Evolutionary conservation across 495 filamentous ascomycete species (phyloP).

Genomic region (Tuber umbilicatum): DNA sequence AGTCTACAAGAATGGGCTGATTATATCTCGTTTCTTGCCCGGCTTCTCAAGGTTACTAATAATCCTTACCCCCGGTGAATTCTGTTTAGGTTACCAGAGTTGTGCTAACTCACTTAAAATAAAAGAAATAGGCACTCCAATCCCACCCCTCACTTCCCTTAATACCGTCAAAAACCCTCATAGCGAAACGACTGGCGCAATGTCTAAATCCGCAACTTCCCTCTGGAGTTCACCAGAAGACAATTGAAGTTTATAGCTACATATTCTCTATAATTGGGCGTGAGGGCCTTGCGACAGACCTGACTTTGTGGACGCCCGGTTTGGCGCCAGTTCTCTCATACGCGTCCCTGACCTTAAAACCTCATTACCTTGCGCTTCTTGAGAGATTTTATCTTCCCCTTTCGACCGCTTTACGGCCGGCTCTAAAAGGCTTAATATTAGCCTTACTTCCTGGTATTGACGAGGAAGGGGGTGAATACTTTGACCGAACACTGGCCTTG

Average conservation of each 20-base stretch:
- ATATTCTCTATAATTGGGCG: constrained; percentile 73
- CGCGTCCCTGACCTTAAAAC: constrained; percentile 80
- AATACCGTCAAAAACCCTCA: constrained; percentile 74
- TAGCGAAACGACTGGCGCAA: constrained; percentile 88
- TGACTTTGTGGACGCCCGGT: constrained; percentile 82
- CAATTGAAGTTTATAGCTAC: constrained; percentile 84
- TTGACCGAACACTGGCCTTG: constrained; percentile 74
- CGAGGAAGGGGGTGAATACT: constrained; percentile 94
- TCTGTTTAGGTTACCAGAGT: background rate
- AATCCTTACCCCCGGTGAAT: constrained; percentile 2
- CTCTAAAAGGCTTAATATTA: constrained; percentile 79
- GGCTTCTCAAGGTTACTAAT: constrained; percentile 70
- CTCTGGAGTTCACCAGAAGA: constrained; percentile 97
- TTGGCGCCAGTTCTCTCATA: constrained; percentile 83
- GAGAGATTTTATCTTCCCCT: constrained; percentile 71
- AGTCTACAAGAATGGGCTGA: constrained; percentile 97
- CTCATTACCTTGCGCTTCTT: constrained; percentile 72
- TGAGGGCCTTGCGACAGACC: constrained; percentile 69
- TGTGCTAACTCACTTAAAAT: constrained; percentile 22
- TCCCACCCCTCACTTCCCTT: constrained; percentile 62
- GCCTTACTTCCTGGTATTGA: constrained; percentile 84
- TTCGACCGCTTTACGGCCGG: constrained; percentile 67
- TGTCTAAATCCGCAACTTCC: constrained; percentile 88
- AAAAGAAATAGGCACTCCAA: constrained; percentile 68
- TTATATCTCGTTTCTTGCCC: constrained; percentile 93